These are phyloP conservation scores for Calophaca sinica DNA, from an alignment of 306 rosid genomes.

Conservation along the genomic window DNA sequence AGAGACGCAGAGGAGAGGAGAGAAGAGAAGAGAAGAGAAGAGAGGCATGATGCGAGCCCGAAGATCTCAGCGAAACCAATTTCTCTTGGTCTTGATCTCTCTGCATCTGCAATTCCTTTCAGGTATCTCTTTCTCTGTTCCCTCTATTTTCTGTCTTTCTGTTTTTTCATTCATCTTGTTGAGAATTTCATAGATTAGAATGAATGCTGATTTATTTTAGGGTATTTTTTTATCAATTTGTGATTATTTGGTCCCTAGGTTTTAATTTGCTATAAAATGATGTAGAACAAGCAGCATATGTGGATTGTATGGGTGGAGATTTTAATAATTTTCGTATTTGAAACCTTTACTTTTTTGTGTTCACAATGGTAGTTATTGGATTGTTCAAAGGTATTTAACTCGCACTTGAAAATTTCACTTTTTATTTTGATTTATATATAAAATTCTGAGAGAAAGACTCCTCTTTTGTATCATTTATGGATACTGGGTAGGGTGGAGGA, in stretches of 20 bases:
- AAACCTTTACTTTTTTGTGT: constrained; percentile 15
- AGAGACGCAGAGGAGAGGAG: constrained; percentile 24
- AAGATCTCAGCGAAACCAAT: constrained; percentile 57
- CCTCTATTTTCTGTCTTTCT: neutral
- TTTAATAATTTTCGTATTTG: constrained; percentile 1
- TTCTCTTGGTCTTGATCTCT: constrained; percentile 50
- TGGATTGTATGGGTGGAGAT: neutral
- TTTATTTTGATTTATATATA: neutral
- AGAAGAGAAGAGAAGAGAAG: constrained; percentile 38
- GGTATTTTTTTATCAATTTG: constrained; percentile 20
- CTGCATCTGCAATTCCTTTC: constrained; percentile 53
- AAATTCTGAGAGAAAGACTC: neutral
- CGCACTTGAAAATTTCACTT: neutral
- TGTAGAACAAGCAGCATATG: neutral
- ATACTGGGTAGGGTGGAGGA: constrained; percentile 3
- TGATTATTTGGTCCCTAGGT: neutral
- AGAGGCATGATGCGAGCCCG: constrained; percentile 47
- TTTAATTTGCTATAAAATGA: neutral
- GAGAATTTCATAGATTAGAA: neutral
- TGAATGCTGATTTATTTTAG: constrained; percentile 32
- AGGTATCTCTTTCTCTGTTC: constrained; percentile 49
- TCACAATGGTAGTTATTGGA: constrained; percentile 4
- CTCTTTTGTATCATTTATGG: neutral
- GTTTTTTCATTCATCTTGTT: constrained; percentile 15
- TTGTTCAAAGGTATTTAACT: constrained; percentile 4